Evolutionary conservation across 805 yeast species (phyloP).

Genomic region (Cephaloascus fragrans): DNA sequence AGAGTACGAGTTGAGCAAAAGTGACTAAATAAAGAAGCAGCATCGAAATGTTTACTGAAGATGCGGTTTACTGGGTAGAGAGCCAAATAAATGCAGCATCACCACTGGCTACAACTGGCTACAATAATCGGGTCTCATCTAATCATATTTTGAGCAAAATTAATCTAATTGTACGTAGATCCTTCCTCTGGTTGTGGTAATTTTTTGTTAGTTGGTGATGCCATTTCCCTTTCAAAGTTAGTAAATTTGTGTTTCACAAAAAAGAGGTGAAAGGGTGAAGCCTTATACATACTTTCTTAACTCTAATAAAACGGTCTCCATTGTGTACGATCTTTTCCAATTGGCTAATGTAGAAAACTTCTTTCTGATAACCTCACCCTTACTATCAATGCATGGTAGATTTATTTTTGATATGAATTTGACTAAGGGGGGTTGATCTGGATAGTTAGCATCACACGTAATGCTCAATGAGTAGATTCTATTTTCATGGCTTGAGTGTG

Average conservation of each 20-base stretch:
- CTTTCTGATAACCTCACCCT: slow-evolving; percentile 37
- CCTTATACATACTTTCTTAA: slow-evolving; percentile 43
- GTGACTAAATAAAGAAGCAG: background rate
- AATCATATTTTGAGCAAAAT: too few relatives aligned
- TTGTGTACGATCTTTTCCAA: slow-evolving; percentile 87
- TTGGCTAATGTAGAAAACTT: slow-evolving; percentile 59
- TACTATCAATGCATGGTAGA: slow-evolving; percentile 77
- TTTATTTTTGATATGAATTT: slow-evolving; percentile 77
- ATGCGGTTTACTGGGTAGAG: background rate
- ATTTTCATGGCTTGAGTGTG: slow-evolving; percentile 82
- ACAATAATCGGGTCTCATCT: too few relatives aligned
- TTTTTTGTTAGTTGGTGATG: slow-evolving; percentile 70
- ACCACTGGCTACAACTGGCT: too few relatives aligned
- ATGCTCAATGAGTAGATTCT: slow-evolving; percentile 80
- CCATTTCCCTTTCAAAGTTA: slow-evolving; percentile 51
- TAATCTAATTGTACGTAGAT: slow-evolving; percentile 34
- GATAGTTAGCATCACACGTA: slow-evolving; percentile 77
- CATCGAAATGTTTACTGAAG: background rate
- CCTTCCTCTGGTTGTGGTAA: slow-evolving; percentile 92
- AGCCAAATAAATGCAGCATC: background rate
- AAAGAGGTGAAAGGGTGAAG: background rate
- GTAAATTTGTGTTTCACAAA: too few relatives aligned
- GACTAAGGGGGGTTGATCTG: slow-evolving; percentile 82
- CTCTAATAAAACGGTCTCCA: slow-evolving; percentile 89
- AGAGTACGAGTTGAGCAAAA: slow-evolving; percentile 11